Base-by-base conservation (phyloP, 2,329 filamentous ascomycete species). In the Rutstroemia sp. region DNA sequence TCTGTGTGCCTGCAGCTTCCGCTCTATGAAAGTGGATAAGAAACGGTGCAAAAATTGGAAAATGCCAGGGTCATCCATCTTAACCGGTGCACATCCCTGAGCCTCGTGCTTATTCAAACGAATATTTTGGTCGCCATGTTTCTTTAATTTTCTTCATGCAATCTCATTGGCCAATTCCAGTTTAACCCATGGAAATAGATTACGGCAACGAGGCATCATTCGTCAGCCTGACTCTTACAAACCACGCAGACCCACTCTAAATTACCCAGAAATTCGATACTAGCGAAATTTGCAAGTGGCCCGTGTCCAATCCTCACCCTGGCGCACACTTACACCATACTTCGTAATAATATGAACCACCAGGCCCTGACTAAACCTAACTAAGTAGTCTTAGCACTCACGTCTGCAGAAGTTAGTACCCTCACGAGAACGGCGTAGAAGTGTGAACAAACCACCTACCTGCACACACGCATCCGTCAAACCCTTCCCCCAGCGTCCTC, bases 281-380 rank as follows among this genome's bases (percentile, higher is more conserved):
- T 54, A 54, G 52, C 52, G 52, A 54, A 42, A 54, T 54, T 54
- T 39, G 52, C 1, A 30, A 16, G 46, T 54, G 51, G 51, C 30
- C 51, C 42, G 51, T 54, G 51, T 49, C 47, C 47, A 34, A 34
- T 34, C 18, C 39, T 42, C 9, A 19, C 39, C 39, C 16, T 42
- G 39, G 16, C 14, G 16, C 39, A 42, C 18, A 42, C 16, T 18
- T 9, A 42, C 18, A 50, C 34, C 34, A 34, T 37, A 49, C 21
- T 23, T 2, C 2, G 21, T 23, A 50, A 16, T n/a, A 41, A 50
- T 39, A 12, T 41, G 9, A 19, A 52, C 16, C 7, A 42, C 19
- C 16, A 8, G 14, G 39, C 39, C 39, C 39, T 42, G 39, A 42
- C 39, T 42, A 42, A 42, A 42, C 39, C 39, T 18, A 42, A 42